Evolutionary conservation across 306 rosid species (phyloP).

Genomic region (Dicorynia guianensis): DNA sequence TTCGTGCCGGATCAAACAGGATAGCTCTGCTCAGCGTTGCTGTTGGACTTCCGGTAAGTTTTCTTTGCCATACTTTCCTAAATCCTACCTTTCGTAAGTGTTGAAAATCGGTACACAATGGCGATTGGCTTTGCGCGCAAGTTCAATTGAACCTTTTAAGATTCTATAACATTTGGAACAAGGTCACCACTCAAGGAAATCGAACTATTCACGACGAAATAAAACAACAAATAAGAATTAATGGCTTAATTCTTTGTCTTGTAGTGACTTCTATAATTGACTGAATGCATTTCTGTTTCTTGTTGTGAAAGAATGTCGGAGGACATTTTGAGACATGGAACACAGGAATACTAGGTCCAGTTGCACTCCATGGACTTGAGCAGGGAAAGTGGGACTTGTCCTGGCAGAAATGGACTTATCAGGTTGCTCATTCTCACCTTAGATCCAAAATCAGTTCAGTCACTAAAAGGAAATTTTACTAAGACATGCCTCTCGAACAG

Average conservation of each 20-base stretch:
- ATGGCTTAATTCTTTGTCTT: conserved; percentile 2
- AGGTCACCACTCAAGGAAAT: background rate
- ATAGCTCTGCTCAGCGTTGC: conserved; percentile 88
- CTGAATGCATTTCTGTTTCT: conserved; percentile 12
- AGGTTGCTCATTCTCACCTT: conserved; percentile 52
- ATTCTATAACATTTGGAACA: conserved; percentile 6
- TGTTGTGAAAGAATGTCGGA: conserved; percentile 73
- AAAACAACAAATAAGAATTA: background rate
- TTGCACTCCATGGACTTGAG: conserved; percentile 80
- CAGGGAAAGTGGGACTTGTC: conserved; percentile 86
- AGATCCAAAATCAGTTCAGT: background rate
- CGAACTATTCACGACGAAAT: background rate
- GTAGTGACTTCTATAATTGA: background rate
- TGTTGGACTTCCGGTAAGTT: conserved; percentile 85
- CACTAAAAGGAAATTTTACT: conserved; percentile 31
- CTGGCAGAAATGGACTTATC: conserved; percentile 86
- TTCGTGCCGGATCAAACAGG: conserved; percentile 74
- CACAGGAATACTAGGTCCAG: conserved; percentile 91
- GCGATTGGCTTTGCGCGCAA: background rate
- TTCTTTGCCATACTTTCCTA: conserved; percentile 20
- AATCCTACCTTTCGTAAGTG: conserved; percentile 2
- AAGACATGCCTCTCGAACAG: conserved; percentile 49
- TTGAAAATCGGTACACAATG: conserved; percentile 2
- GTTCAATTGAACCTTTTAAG: conserved; percentile 7
- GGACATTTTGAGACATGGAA: conserved; percentile 80